These are phyloP conservation scores for Glutinoglossum americanum DNA, from an alignment of 495 filamentous ascomycete species.

Conservation along the genomic window DNA sequence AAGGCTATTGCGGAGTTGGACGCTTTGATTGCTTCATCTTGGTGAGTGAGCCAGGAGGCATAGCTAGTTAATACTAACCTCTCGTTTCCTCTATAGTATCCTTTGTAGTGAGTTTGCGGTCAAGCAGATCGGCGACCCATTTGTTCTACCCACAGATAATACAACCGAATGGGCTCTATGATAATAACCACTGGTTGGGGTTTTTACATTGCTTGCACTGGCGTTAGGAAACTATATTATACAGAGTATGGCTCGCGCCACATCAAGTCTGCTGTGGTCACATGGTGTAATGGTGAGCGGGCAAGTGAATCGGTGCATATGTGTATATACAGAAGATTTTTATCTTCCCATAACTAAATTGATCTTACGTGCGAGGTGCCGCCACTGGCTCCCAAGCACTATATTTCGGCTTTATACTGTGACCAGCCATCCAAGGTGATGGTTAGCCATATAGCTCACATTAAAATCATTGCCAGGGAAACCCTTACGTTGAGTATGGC, in stretches of 20 bases:
- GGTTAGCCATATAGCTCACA: not conserved
- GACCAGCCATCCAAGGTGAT: not conserved
- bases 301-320: not conserved
- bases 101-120: slow-evolving; percentile 88
- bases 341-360: not conserved
- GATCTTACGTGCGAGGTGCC: not conserved
- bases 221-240: not conserved
- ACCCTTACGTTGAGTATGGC: slow-evolving; percentile 73
- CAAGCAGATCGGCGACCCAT: slow-evolving; percentile 79
- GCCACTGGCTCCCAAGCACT: slow-evolving; percentile 5
- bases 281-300: not conserved
- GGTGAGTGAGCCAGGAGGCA: slow-evolving; percentile 29
- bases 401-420: slow-evolving; percentile 5
- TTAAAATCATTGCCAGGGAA: slow-evolving; percentile 6
- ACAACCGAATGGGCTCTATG: slow-evolving; percentile 58
- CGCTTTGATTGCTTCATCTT: slow-evolving; percentile 56
- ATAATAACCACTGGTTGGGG: not conserved
- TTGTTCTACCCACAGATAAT: slow-evolving; percentile 49
- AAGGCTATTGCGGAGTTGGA: slow-evolving; percentile 76
- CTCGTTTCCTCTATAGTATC: slow-evolving; percentile 29
- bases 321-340: not conserved
- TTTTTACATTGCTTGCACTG: not conserved
- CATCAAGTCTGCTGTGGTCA: not conserved
- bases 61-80: slow-evolving; percentile 1
- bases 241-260: not conserved